These are phyloP conservation scores for Silene latifolia DNA, from an alignment of 148 eudicot species.

Conservation along the genomic window DNA sequence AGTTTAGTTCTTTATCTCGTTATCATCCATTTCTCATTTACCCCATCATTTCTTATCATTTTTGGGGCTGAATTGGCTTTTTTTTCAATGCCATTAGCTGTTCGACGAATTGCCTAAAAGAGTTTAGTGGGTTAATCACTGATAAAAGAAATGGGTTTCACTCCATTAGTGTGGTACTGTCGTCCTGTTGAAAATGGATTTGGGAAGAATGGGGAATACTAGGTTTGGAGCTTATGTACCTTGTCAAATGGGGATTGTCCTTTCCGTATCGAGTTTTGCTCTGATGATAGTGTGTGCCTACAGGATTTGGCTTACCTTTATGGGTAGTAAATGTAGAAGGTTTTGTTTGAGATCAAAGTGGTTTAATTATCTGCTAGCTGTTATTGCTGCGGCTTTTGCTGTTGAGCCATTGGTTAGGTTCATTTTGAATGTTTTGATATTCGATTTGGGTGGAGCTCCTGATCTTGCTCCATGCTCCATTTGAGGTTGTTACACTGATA, in stretches of 20 bases:
- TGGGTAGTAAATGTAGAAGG: not conserved
- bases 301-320: not conserved
- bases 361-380: not conserved
- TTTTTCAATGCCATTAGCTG: not conserved
- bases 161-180: constrained; percentile 59
- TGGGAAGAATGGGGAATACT: constrained; percentile 47
- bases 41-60: too few relatives aligned
- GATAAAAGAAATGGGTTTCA: constrained; percentile 31
- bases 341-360: constrained; percentile 11
- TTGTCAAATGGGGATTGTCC: constrained; percentile 6
- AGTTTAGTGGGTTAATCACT: not conserved
- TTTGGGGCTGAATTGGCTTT: too few relatives aligned
- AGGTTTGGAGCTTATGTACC: constrained; percentile 44
- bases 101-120: not conserved
- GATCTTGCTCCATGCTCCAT: constrained; percentile 8
- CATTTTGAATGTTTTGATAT: not conserved
- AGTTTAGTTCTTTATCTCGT: too few relatives aligned
- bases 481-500: constrained; percentile 37
- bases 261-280: constrained; percentile 3
- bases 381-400: not conserved
- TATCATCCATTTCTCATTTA: too few relatives aligned
- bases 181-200: constrained; percentile 41
- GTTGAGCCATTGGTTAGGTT: constrained; percentile 7
- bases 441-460: constrained; percentile 4
- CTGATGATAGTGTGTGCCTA: not conserved